These are phyloP conservation scores for Salmacisia buchloeana DNA, from an alignment of 1,284 basidiomycete genomes.

Conservation along the genomic window DNA sequence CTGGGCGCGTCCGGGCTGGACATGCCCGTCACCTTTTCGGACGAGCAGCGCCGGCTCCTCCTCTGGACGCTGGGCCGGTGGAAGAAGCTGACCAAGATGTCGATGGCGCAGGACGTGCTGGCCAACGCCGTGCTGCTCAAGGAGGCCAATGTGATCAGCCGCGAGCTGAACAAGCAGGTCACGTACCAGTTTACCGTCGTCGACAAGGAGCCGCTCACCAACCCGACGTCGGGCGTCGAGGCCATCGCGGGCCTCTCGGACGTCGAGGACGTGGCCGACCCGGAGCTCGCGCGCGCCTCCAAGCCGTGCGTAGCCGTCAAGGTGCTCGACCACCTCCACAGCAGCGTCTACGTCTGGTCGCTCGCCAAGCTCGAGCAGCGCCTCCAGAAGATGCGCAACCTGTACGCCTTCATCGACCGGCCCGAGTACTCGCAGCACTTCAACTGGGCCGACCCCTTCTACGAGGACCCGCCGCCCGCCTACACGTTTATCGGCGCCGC, in stretches of 20 bases:
- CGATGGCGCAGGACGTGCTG: conserved; percentile 83
- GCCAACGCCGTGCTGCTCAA: conserved; percentile 80
- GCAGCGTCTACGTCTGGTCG: conserved; percentile 62
- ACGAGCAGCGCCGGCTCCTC: conserved; percentile 22
- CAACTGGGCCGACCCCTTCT: conserved; percentile 86
- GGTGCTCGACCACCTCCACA: conserved; percentile 58
- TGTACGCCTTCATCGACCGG: conserved; percentile 83
- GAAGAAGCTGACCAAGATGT: conserved; percentile 57
- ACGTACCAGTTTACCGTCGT: conserved; percentile 86
- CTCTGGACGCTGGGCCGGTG: conserved; percentile 75
- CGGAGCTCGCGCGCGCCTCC: conserved; percentile 25
- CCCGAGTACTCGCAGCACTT: conserved; percentile 75
- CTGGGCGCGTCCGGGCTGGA: conserved; percentile 10
- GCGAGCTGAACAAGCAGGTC: conserved; percentile 67
- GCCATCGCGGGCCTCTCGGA: conserved; percentile 73
- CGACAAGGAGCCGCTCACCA: conserved; percentile 71
- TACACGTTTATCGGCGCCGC: conserved; percentile 72
- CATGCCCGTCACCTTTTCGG: conserved; percentile 19
- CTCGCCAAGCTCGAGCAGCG: conserved; percentile 71
- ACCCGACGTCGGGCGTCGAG: conserved; percentile 75
- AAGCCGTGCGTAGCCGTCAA: conserved; percentile 78
- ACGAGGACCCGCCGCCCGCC: conserved; percentile 58
- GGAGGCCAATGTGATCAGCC: conserved; percentile 69
- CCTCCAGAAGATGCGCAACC: conserved; percentile 85
- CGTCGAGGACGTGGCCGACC: conserved; percentile 65